Evolutionary conservation across 495 filamentous ascomycete genomes (phyloP).

Genomic region (Annulohypoxylon nitens): DNA sequence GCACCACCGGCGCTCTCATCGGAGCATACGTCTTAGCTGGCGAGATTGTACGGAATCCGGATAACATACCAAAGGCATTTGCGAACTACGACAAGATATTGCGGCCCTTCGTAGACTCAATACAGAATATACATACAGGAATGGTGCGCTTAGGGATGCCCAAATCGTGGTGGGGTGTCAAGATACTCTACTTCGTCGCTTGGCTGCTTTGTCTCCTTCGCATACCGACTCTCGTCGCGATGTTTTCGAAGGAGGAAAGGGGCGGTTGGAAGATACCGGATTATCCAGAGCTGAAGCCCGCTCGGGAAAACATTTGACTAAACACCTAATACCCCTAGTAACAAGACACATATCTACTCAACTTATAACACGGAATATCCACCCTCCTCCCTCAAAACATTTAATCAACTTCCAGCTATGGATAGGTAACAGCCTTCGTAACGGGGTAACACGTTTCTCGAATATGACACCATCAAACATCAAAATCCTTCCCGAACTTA

Average conservation of each 20-base stretch:
- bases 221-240: constrained; percentile 29
- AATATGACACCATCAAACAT: neutral
- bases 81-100: constrained; percentile 37
- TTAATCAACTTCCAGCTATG: neutral
- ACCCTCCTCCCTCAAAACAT: neutral
- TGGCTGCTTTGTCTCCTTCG: constrained; percentile 38
- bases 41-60: constrained; percentile 33
- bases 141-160: constrained; percentile 29
- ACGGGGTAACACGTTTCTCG: neutral
- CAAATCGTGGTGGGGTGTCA: constrained; percentile 33
- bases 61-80: constrained; percentile 35
- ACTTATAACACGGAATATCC: neutral
- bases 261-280: constrained; percentile 37
- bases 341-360: neutral
- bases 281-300: constrained; percentile 31
- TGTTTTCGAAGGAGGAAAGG: constrained; percentile 33
- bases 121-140: constrained; percentile 30
- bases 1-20: constrained; percentile 43
- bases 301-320: too few species aligned
- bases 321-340: too few species aligned
- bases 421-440: neutral
- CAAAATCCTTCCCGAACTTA: neutral
- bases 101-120: constrained; percentile 37
- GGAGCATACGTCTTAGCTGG: constrained; percentile 50
- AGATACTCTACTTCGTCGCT: constrained; percentile 23